Conservation (phyloP, 192 early-diverging fungal genomes). For the Podila minutissima region DNA sequence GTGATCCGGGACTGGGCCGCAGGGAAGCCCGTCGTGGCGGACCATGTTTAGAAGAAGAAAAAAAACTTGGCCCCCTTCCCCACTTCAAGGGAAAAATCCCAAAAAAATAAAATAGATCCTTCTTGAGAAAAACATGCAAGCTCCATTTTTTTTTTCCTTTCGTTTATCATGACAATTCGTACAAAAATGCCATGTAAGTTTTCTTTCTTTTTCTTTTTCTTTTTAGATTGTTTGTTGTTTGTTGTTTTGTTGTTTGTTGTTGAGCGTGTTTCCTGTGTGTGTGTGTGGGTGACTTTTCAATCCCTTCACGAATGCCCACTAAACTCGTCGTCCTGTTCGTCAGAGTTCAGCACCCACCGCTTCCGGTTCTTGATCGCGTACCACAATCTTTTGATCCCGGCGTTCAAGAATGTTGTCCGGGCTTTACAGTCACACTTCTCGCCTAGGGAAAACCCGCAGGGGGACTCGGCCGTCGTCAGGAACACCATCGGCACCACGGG, state of each 20-base stretch:
- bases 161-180: neutral
- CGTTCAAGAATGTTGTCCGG: constrained; percentile 43
- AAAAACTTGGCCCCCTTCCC: too few relatives aligned
- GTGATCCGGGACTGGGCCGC: constrained; percentile 68
- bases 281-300: too few relatives aligned
- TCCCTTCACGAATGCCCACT: constrained; percentile 9
- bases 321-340: constrained; percentile 29
- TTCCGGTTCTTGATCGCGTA: constrained; percentile 28
- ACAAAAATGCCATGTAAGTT: neutral
- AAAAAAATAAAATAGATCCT: too few relatives aligned
- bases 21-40: constrained; percentile 61
- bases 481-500: constrained; percentile 37
- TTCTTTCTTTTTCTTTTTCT: neutral
- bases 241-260: too few relatives aligned
- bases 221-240: too few relatives aligned
- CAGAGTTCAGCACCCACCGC: constrained; percentile 40
- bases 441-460: constrained; percentile 40
- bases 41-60: constrained; percentile 52
- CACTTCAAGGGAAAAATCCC: too few relatives aligned
- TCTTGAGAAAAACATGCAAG: too few relatives aligned
- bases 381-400: constrained; percentile 46
- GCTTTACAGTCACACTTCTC: constrained; percentile 48
- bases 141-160: neutral
- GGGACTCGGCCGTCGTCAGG: constrained; percentile 32
- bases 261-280: too few relatives aligned